A percentile compares a stretch with the other conserved stretches of the same genome.
Evolutionary conservation across 805 yeast species (phyloP).

Genomic region (Sungouiozyma intestinalis): DNA sequence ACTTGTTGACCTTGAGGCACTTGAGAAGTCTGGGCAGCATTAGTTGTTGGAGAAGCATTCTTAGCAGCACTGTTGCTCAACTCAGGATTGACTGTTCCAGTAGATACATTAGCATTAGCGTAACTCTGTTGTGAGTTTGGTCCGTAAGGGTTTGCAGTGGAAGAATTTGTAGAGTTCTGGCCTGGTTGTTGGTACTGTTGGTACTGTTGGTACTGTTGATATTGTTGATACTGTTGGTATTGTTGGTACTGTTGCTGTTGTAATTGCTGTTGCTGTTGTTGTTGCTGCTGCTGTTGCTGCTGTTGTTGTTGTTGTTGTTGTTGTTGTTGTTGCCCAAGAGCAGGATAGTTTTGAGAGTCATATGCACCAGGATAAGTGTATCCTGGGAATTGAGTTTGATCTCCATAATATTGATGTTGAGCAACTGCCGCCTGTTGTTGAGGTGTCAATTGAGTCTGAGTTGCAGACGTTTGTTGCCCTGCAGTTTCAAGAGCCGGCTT

Average conservation of each 20-base stretch:
- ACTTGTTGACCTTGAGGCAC: constrained; percentile 23
- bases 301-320: too few species aligned
- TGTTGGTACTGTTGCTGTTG: constrained; percentile 24
- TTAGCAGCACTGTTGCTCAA: constrained; percentile 9
- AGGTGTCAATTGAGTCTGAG: constrained; percentile 8
- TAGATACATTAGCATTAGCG: constrained; percentile 4
- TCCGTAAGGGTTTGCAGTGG: constrained; percentile 12
- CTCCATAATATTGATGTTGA: constrained; percentile 29
- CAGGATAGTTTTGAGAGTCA: constrained; percentile 22
- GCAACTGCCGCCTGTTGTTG: constrained; percentile 16
- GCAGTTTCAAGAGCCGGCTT: constrained; percentile 3
- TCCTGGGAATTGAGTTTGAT: constrained; percentile 30
- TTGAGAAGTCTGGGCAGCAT: constrained; percentile 14
- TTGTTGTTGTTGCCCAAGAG: constrained; percentile 25
- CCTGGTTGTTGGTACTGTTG: constrained; percentile 4
- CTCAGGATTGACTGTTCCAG: not conserved
- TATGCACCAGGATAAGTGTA: constrained; percentile 30
- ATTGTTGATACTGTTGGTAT: constrained; percentile 19
- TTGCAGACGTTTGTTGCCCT: constrained; percentile 16
- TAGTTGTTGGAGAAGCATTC: constrained; percentile 9
- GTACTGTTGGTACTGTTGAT: constrained; percentile 5
- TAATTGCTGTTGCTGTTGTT: constrained; percentile 17
- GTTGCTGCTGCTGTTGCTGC: constrained; percentile 24
- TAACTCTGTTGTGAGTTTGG: not conserved
- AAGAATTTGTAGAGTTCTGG: constrained; percentile 11